Evolutionary conservation across 106 monocot species (phyloP).

Genomic region (Dendrobium huoshanense): DNA sequence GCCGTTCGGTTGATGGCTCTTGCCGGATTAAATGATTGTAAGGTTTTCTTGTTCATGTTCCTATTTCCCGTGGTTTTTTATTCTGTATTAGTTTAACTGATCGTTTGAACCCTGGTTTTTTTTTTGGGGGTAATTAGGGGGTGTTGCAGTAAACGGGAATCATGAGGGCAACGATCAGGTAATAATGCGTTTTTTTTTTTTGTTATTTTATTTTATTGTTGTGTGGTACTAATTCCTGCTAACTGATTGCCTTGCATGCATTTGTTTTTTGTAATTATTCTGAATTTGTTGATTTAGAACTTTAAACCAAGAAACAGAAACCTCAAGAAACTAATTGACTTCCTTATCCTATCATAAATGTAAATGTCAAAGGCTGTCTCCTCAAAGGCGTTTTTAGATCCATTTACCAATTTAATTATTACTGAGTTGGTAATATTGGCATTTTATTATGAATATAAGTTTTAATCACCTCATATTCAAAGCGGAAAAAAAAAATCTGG

Average conservation of each 20-base stretch:
- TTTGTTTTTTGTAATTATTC: background rate
- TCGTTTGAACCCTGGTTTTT: background rate
- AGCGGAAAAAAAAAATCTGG: no score
- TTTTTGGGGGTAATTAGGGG: background rate
- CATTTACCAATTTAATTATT: background rate
- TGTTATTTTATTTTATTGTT: background rate
- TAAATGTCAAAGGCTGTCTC: background rate
- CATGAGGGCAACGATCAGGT: background rate
- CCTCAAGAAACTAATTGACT: background rate
- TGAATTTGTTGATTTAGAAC: background rate
- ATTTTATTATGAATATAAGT: background rate
- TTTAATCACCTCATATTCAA: background rate
- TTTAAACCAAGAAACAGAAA: background rate
- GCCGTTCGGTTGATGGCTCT: constrained; percentile 71
- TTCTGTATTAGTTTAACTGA: background rate
- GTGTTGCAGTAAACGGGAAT: background rate
- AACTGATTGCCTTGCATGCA: background rate
- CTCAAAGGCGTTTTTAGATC: background rate
- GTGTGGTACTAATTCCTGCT: background rate
- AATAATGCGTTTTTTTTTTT: background rate
- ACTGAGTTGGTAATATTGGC: background rate
- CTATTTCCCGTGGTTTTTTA: background rate
- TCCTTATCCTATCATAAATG: background rate
- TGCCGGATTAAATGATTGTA: constrained; percentile 76
- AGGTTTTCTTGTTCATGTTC: constrained; percentile 5